A percentile compares a stretch with the other conserved stretches of the same genome.
Conservation (phyloP, 495 filamentous ascomycete species). For the Chaetomidium leptoderma region DNA sequence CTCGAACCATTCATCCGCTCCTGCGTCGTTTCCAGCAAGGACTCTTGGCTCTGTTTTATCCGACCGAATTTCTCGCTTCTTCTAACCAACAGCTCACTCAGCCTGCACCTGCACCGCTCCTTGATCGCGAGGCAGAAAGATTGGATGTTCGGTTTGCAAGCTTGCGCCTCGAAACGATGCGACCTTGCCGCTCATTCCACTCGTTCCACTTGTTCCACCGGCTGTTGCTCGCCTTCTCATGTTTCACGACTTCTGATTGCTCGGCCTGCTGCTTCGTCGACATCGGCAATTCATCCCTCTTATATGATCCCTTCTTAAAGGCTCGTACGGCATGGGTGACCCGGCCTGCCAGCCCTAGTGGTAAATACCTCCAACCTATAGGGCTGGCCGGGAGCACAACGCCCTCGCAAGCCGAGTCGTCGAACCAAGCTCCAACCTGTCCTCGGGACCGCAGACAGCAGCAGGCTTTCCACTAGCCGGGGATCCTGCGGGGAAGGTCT, state of each 20-base stretch:
- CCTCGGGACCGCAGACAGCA: too few species aligned
- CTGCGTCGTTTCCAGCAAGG: constrained; percentile 14
- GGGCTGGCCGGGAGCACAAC: constrained; percentile 16
- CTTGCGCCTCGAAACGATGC: constrained; percentile 12
- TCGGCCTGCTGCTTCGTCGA: constrained; percentile 8
- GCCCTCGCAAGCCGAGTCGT: not conserved
- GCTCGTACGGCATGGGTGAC: constrained; percentile 7
- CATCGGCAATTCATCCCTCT: constrained; percentile 15
- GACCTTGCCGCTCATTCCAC: constrained; percentile 25
- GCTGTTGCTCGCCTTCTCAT: constrained; percentile 23
- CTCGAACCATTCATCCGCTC: constrained; percentile 28
- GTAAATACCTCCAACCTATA: constrained; percentile 21
- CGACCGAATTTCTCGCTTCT: constrained; percentile 1
- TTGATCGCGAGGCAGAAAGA: not conserved
- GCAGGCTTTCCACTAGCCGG: too few species aligned
- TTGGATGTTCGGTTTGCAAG: not conserved
- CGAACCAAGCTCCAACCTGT: constrained; percentile 3
- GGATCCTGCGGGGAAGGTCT: too few species aligned
- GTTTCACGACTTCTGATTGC: constrained; percentile 19
- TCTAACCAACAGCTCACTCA: constrained; percentile 3
- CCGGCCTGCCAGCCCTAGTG: constrained; percentile 18
- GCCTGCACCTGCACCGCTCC: constrained; percentile 7
- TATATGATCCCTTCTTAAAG: constrained; percentile 22
- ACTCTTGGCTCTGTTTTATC: constrained; percentile 19
- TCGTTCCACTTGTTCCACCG: constrained; percentile 25